Percentiles rank a stretch among this genome's conserved stretches.
These are phyloP conservation scores for Isabelozyma gotoi DNA, from an alignment of 805 yeast species.

Conservation along the genomic window DNA sequence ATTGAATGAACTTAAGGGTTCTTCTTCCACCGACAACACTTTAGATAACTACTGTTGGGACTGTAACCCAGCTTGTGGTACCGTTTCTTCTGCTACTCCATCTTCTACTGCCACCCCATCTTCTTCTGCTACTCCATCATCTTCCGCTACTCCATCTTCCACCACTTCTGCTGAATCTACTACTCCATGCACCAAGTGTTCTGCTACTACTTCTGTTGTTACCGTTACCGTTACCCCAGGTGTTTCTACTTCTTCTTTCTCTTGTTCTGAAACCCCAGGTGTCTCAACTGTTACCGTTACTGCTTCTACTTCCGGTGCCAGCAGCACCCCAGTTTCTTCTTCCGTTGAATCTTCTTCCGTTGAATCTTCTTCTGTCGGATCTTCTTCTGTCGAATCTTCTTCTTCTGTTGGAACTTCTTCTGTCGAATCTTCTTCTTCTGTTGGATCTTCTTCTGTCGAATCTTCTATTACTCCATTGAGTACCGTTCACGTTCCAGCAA, in stretches of 20 bases:
- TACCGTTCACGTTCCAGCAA: conserved; percentile 7
- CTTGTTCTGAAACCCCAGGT: neutral
- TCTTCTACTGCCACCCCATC: neutral
- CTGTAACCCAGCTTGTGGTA: conserved; percentile 2
- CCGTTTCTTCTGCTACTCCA: neutral
- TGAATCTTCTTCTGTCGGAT: conserved; percentile 1
- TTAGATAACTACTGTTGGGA: conserved; percentile 3
- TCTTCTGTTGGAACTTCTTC: conserved; percentile 1
- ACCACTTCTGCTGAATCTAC: conserved; percentile 3
- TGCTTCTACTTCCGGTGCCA: conserved; percentile 1
- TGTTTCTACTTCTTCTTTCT: neutral
- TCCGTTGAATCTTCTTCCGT: conserved; percentile 7
- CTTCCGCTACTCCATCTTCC: conserved; percentile 1
- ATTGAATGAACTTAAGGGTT: neutral
- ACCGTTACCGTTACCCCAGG: conserved; percentile 1
- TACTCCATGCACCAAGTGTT: neutral
- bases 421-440: conserved; percentile 1
- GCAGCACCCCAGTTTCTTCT: conserved; percentile 3
- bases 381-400: neutral
- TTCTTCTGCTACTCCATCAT: neutral
- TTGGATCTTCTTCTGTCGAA: neutral
- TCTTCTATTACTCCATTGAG: conserved; percentile 1
- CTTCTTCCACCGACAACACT: neutral
- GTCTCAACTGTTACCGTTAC: neutral
- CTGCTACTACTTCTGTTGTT: conserved; percentile 2